Evolutionary conservation across 1,139 yeast species (phyloP), one percentile per base, ranked within the genome.

Genomic region (Taiozyma sp.): DNA sequence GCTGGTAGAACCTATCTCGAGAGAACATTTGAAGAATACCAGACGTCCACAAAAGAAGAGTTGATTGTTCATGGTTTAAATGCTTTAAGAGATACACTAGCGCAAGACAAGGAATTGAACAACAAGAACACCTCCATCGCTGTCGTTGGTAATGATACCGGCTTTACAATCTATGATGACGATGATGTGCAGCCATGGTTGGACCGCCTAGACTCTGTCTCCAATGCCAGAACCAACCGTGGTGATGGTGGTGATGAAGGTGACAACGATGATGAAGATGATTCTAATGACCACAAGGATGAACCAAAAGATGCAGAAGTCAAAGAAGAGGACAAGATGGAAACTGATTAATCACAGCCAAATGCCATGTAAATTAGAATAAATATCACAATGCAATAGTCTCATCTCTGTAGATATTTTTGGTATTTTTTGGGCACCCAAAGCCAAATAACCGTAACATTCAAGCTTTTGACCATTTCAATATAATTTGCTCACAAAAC

Each of bases 1-100:
- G 98, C 98, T 46, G 97, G 97, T 16, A 81, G 96, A 72, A 93
- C 99, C 2, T 93, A 90, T 63, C 74, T 95, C 66, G 99, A 93
- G 69, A 83, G 97, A 66, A 84, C 85, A 56, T 77, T 84, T 65
- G 90, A 87, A 37, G 73, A 75, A 42, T 87, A 88, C 61, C 72
- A 73, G 49, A 73, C 77, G 40, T 79, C 85, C 10, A 68, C 79
- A 13, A 74, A 84, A 49, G 95, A 89, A 61, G 83, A 86, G 60
- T 79, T 93, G 63, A 83, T 93, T 56, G 82, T 85, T 47, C 93
- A 85, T 63, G 99, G 96, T 4, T 83, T 95, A 62, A 85, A 85
- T 61, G 96, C 99, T 0, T 77, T 93, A 65, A 83, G 97, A 69
- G 99, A 93, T 64, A 91, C 99, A 0, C 76, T 93, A 59, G 84